Percentiles rank a stretch among this genome's conserved stretches.
phyloP scores from a whole-genome alignment of 108 stramenopile species.

The Schizochytrium sp. region DNA sequence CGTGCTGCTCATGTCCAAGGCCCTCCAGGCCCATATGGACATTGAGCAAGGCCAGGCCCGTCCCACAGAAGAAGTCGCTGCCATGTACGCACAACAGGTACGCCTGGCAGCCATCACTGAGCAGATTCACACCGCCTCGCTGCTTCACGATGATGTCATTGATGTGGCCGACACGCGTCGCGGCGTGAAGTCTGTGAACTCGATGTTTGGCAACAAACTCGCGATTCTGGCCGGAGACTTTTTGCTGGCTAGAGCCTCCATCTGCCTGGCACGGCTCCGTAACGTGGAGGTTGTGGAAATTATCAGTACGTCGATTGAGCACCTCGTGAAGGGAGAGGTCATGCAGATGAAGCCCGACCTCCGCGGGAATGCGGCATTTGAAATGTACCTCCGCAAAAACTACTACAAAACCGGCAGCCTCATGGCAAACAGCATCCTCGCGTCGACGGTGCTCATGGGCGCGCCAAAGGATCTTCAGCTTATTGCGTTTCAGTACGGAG shows the following conservation, averaged over 20 bases:
- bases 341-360: constrained; percentile 85
- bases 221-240: constrained; percentile 98
- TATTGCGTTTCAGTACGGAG: constrained; percentile 90
- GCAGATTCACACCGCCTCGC: constrained; percentile 98
- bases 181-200: constrained; percentile 89
- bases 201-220: constrained; percentile 96
- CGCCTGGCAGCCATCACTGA: constrained; percentile 97
- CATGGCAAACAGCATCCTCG: constrained; percentile 95
- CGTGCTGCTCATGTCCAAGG: constrained; percentile 66
- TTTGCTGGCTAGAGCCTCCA: constrained; percentile 92
- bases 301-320: constrained; percentile 96
- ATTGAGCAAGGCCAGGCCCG: neutral
- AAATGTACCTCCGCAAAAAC: constrained; percentile 90
- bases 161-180: constrained; percentile 94
- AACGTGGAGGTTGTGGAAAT: constrained; percentile 93
- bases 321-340: constrained; percentile 96
- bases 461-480: constrained; percentile 76
- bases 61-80: neutral
- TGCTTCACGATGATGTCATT: constrained; percentile 98
- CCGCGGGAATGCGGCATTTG: constrained; percentile 66
- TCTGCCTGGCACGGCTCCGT: constrained; percentile 91
- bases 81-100: constrained; percentile 77
- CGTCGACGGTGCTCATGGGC: constrained; percentile 88
- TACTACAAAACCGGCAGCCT: constrained; percentile 97
- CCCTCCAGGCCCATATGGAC: constrained; percentile 38